phyloP scores from a whole-genome alignment of 2,329 filamentous ascomycete species.

The Pestalotiopsis sp. region DNA sequence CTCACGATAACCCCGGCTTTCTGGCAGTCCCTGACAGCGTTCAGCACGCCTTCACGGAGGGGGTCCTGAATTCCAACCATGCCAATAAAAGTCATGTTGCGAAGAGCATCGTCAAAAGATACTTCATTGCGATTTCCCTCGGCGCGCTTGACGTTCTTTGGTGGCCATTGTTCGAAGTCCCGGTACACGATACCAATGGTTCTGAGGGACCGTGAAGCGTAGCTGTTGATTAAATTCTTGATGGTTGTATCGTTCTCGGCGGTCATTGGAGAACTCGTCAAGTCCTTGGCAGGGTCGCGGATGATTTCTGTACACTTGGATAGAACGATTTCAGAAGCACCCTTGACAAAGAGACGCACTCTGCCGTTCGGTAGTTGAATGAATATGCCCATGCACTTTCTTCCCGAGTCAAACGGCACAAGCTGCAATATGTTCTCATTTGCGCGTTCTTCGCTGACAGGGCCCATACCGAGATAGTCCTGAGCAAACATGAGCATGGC shows the following conservation, averaged over 20 bases:
- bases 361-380: constrained; percentile 51
- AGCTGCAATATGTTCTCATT: constrained; percentile 63
- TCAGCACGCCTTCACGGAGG: constrained; percentile 71
- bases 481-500: constrained; percentile 71
- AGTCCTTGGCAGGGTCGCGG: constrained; percentile 48
- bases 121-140: constrained; percentile 61
- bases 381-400: constrained; percentile 72
- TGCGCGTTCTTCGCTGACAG: constrained; percentile 64
- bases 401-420: constrained; percentile 74
- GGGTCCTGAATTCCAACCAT: constrained; percentile 84
- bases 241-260: constrained; percentile 58
- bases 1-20: constrained; percentile 77
- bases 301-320: constrained; percentile 55
- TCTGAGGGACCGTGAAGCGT: constrained; percentile 77
- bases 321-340: constrained; percentile 66
- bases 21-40: constrained; percentile 74
- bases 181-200: constrained; percentile 84
- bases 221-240: constrained; percentile 70
- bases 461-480: constrained; percentile 67
- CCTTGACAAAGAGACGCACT: constrained; percentile 63
- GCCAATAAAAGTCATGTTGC: constrained; percentile 67
- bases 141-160: constrained; percentile 57
- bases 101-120: constrained; percentile 68
- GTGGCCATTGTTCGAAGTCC: constrained; percentile 86
- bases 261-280: constrained; percentile 45